Evolutionary conservation across 495 filamentous ascomycete genomes (phyloP).

Genomic region (Lasiosphaeria miniovina): DNA sequence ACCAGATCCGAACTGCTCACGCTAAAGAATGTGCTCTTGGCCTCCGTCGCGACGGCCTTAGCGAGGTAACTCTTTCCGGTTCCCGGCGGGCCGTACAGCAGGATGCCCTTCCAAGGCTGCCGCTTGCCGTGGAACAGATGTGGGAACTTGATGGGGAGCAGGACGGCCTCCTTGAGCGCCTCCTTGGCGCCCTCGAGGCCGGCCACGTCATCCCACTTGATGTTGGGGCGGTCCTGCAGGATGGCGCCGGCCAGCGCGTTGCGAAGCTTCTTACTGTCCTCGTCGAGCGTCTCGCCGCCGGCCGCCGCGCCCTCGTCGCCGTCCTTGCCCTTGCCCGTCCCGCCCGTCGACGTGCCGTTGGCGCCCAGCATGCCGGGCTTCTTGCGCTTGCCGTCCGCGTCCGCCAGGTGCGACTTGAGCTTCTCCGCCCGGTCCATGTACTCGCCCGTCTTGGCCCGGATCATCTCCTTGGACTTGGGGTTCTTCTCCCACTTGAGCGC

Average conservation of each 20-base stretch:
- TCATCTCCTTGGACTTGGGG: slow-evolving; percentile 91
- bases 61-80: slow-evolving; percentile 97
- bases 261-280: slow-evolving; percentile 91
- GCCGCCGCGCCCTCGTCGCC: slow-evolving; percentile 44
- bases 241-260: slow-evolving; percentile 90
- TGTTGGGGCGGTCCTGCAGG: slow-evolving; percentile 87
- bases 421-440: slow-evolving; percentile 99
- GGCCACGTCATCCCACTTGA: slow-evolving; percentile 98
- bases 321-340: slow-evolving; percentile 55
- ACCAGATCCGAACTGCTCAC: slow-evolving; percentile 96
- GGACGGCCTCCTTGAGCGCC: slow-evolving; percentile 94
- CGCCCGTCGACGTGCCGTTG: slow-evolving; percentile 75
- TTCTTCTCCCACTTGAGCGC: slow-evolving; percentile 99
- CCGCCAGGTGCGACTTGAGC: slow-evolving; percentile 82
- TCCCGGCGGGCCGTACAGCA: slow-evolving; percentile 93
- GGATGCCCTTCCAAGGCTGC: slow-evolving; percentile 96
- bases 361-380: slow-evolving; percentile 77
- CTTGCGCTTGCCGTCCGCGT: slow-evolving; percentile 68
- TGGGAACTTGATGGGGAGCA: slow-evolving; percentile 96
- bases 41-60: slow-evolving; percentile 96
- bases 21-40: slow-evolving; percentile 99
- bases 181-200: slow-evolving; percentile 94
- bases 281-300: slow-evolving; percentile 69
- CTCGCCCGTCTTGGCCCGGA: slow-evolving; percentile 83
- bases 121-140: slow-evolving; percentile 95